These are phyloP conservation scores for Orbilia quercus DNA, from an alignment of 2,329 filamentous ascomycete genomes.

Conservation along the genomic window DNA sequence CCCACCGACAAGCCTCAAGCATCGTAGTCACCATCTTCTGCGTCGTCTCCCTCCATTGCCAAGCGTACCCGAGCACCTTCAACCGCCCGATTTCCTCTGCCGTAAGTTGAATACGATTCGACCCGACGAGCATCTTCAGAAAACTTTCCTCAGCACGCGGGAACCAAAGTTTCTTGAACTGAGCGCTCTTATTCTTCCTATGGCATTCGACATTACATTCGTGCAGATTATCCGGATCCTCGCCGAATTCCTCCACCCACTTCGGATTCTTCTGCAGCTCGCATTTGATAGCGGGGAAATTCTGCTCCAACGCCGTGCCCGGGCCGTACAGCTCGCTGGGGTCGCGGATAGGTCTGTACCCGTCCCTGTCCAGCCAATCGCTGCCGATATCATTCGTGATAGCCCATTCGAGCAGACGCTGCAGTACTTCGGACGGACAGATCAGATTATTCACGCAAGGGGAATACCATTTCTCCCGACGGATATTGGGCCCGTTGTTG, in stretches of 20 bases:
- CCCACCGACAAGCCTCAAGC: constrained; percentile 33
- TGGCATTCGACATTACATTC: constrained; percentile 38
- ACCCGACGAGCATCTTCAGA: constrained; percentile 28
- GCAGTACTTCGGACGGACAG: constrained; percentile 33
- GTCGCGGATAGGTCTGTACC: background rate
- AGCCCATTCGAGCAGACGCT: constrained; percentile 21
- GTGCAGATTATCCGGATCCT: constrained; percentile 37
- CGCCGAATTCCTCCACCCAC: constrained; percentile 21
- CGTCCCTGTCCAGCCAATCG: constrained; percentile 13
- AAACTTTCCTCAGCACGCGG: constrained; percentile 29
- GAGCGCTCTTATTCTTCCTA: constrained; percentile 9
- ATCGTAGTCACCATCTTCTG: constrained; percentile 21
- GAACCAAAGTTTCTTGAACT: constrained; percentile 41
- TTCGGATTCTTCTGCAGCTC: constrained; percentile 23
- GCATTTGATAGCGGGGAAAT: constrained; percentile 15
- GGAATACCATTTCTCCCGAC: constrained; percentile 44
- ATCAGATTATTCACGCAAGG: constrained; percentile 10
- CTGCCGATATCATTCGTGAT: constrained; percentile 12
- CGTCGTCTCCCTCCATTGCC: constrained; percentile 18
- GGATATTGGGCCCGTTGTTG: constrained; percentile 15
- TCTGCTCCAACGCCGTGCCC: background rate
- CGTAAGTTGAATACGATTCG: constrained; percentile 16
- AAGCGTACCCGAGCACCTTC: background rate
- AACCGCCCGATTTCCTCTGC: constrained; percentile 8
- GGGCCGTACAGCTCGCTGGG: constrained; percentile 21